phyloP scores from a whole-genome alignment of 2,329 filamentous ascomycete genomes.

The Exutisphaerella laricina region DNA sequence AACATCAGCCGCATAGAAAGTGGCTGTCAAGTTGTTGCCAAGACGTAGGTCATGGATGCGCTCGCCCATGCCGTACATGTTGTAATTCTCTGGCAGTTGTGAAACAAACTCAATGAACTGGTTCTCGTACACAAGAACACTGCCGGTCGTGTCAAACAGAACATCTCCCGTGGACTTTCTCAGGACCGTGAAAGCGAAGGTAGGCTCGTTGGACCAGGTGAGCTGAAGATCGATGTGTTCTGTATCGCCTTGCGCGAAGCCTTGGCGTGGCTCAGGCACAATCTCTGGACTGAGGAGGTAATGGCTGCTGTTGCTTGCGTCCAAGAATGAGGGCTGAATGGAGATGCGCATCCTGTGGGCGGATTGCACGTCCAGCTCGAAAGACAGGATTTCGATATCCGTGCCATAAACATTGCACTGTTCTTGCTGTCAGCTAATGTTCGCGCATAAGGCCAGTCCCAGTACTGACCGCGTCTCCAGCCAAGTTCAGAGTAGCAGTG shows the following conservation, averaged over 20 bases:
- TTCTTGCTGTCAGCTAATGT: slow-evolving; percentile 6
- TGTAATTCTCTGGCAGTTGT: slow-evolving; percentile 63
- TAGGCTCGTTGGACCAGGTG: slow-evolving; percentile 52
- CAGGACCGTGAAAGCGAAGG: slow-evolving; percentile 52
- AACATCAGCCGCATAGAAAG: slow-evolving; percentile 62
- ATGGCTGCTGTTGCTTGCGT: slow-evolving; percentile 32
- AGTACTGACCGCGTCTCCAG: slow-evolving; percentile 41
- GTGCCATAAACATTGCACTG: slow-evolving; percentile 69
- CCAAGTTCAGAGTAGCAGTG: slow-evolving; percentile 48
- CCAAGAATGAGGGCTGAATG: slow-evolving; percentile 61
- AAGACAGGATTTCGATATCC: slow-evolving; percentile 61
- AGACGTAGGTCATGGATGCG: slow-evolving; percentile 65
- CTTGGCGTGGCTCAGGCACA: slow-evolving; percentile 52
- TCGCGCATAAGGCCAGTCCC: not conserved
- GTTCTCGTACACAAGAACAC: slow-evolving; percentile 64
- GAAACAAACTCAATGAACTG: slow-evolving; percentile 72
- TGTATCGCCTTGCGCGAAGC: slow-evolving; percentile 31
- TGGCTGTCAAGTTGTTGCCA: slow-evolving; percentile 66
- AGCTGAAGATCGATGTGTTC: slow-evolving; percentile 46
- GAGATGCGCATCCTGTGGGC: slow-evolving; percentile 63
- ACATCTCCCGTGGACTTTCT: slow-evolving; percentile 58
- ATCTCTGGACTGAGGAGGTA: slow-evolving; percentile 61
- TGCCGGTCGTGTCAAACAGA: slow-evolving; percentile 61
- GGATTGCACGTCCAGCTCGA: slow-evolving; percentile 52
- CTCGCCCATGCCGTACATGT: slow-evolving; percentile 67